Conservation (phyloP, 352 stramenopile genomes). For the Globisporangium nodosum region DNA sequence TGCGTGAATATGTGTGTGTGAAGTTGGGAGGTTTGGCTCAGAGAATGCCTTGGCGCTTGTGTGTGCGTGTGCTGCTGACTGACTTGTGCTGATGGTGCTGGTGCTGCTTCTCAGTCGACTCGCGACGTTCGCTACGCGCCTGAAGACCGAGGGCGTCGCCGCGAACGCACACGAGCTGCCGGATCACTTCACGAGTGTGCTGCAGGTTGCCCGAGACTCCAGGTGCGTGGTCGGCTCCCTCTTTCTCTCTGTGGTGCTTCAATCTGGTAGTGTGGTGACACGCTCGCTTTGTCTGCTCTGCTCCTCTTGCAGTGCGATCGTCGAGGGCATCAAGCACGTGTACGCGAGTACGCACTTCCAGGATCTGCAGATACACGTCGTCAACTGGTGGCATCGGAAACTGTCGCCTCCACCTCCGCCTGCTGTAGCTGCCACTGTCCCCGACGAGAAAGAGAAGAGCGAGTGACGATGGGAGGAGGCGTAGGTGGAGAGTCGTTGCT, state of each 20-base stretch:
- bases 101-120: conserved; percentile 18
- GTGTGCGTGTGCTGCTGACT: too few species aligned
- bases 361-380: conserved; percentile 31
- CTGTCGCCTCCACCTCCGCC: not conserved
- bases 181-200: conserved; percentile 50
- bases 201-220: conserved; percentile 50
- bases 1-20: too few species aligned
- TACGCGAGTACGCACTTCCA: conserved; percentile 47
- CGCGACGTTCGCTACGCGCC: conserved; percentile 5
- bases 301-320: conserved; percentile 27
- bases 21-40: too few species aligned
- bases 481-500: too few species aligned
- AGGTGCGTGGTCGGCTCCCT: conserved; percentile 20
- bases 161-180: conserved; percentile 36
- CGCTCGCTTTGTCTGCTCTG: not conserved
- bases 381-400: conserved; percentile 36
- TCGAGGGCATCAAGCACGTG: conserved; percentile 50
- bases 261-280: too few species aligned
- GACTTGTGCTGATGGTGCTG: not conserved
- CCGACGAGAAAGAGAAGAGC: not conserved
- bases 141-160: conserved; percentile 9
- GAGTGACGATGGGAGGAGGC: too few species aligned
- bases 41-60: too few species aligned
- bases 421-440: not conserved
- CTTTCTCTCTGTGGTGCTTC: not conserved